Evolutionary conservation across 2,329 filamentous ascomycete species (phyloP).

Genomic region (Dothistroma pini): DNA sequence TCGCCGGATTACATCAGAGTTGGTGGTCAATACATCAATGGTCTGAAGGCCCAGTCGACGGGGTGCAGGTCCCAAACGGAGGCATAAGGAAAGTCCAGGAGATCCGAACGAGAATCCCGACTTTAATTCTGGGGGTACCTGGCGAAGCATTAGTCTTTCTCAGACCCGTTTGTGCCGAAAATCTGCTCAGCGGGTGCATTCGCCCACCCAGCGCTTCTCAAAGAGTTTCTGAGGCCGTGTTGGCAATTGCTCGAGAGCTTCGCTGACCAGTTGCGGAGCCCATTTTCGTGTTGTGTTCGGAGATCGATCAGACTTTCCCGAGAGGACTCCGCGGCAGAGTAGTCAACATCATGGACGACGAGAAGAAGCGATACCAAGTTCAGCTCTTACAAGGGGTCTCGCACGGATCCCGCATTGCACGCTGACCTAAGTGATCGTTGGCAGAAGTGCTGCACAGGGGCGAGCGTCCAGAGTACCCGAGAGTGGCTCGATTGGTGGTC

Average conservation of each 20-base stretch:
- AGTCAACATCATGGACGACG: conserved; percentile 39
- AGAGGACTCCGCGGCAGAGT: conserved; percentile 36
- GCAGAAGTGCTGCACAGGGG: conserved; percentile 25
- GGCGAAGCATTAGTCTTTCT: conserved; percentile 14
- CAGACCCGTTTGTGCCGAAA: conserved; percentile 13
- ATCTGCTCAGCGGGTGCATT: conserved; percentile 45
- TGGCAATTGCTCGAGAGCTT: not conserved
- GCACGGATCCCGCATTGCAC: conserved; percentile 32
- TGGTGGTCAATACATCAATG: not conserved
- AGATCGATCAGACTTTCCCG: conserved; percentile 43
- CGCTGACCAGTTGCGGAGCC: conserved; percentile 27
- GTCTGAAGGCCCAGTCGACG: not conserved
- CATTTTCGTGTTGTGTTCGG: conserved; percentile 43
- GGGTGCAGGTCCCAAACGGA: conserved; percentile 13
- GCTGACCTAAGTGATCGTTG: conserved; percentile 40
- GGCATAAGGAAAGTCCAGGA: conserved; percentile 12
- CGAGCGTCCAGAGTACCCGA: conserved; percentile 29
- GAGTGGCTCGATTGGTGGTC: conserved; percentile 16
- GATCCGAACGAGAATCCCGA: conserved; percentile 15
- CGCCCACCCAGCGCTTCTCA: conserved; percentile 49
- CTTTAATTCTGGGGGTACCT: conserved; percentile 22
- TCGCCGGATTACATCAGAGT: conserved; percentile 24
- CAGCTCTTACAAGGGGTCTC: conserved; percentile 29
- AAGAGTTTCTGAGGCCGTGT: conserved; percentile 38
- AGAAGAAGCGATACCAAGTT: conserved; percentile 32